A percentile compares a stretch with the other conserved stretches of the same genome.
These are phyloP conservation scores for Colletotrichum cordylinicola DNA, from an alignment of 2,329 filamentous ascomycete genomes.

Conservation along the genomic window DNA sequence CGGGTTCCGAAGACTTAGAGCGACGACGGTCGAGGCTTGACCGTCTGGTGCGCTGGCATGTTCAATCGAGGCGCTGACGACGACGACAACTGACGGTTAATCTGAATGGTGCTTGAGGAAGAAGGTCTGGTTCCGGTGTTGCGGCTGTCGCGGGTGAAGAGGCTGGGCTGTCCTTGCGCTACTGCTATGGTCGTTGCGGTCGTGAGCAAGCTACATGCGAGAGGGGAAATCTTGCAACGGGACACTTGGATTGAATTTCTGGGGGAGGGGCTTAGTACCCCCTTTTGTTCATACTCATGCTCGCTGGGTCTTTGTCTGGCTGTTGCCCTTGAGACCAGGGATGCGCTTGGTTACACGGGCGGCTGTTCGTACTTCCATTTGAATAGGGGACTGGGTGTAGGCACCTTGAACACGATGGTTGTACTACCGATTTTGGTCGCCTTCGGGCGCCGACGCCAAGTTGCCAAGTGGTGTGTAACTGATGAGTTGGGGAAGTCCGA, in stretches of 20 bases:
- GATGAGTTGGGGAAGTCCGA: not conserved
- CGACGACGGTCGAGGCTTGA: not conserved
- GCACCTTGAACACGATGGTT: not conserved
- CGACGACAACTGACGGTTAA: not conserved
- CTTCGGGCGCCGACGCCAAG: not conserved
- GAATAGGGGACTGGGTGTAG: not conserved
- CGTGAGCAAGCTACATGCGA: not conserved
- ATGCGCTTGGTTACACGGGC: not conserved
- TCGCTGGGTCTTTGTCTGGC: not conserved
- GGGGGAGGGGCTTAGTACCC: rapidly evolving
- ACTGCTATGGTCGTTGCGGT: not conserved
- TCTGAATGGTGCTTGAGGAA: not conserved
- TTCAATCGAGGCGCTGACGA: not conserved
- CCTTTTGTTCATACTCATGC: not conserved
- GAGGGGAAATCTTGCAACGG: not conserved
- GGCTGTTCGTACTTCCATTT: not conserved
- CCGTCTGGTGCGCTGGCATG: not conserved
- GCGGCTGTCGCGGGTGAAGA: not conserved
- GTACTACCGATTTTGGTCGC: not conserved
- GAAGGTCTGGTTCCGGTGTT: not conserved
- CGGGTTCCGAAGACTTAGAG: not conserved
- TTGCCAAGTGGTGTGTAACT: not conserved
- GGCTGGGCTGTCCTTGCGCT: not conserved
- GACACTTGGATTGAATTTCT: not conserved
- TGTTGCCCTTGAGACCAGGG: not conserved